A percentile compares a stretch with the other conserved stretches of the same genome.
These are phyloP conservation scores for Hypoxylon cercidicola DNA, from an alignment of 495 filamentous ascomycete genomes.

Conservation along the genomic window DNA sequence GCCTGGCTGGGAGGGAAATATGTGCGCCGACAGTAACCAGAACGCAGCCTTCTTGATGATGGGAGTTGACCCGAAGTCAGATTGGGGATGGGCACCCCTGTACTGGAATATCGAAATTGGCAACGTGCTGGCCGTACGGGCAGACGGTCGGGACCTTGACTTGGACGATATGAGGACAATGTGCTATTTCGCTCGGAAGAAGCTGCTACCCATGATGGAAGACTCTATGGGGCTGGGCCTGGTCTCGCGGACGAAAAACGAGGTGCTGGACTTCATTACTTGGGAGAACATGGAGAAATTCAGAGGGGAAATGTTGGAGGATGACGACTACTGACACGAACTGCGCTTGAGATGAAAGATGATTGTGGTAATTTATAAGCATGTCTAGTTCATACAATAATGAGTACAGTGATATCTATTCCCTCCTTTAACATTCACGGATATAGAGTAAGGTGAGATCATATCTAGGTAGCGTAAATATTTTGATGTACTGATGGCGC, in stretches of 20 bases:
- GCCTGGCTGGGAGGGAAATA: neutral
- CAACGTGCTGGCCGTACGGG: slow-evolving; percentile 10
- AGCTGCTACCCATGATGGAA: slow-evolving; percentile 6
- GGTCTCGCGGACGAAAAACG: slow-evolving; percentile 5
- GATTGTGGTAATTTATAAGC: no score
- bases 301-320: slow-evolving; percentile 8
- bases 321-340: neutral
- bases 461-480: no score
- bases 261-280: slow-evolving; percentile 18
- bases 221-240: neutral
- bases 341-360: no score
- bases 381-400: no score
- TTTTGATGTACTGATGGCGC: no score
- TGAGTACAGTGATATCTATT: no score
- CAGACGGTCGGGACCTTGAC: slow-evolving; percentile 3
- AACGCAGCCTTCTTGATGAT: slow-evolving; percentile 2
- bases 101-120: slow-evolving; percentile 6
- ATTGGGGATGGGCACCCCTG: slow-evolving; percentile 6
- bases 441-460: no score
- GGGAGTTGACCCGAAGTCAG: neutral
- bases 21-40: neutral
- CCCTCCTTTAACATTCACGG: no score
- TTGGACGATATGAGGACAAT: slow-evolving; percentile 2
- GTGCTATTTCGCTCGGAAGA: slow-evolving; percentile 5
- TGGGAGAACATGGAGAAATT: slow-evolving; percentile 7